These are phyloP conservation scores for Raphanus raphanistrum DNA, from an alignment of 345 rosid genomes.

Conservation along the genomic window DNA sequence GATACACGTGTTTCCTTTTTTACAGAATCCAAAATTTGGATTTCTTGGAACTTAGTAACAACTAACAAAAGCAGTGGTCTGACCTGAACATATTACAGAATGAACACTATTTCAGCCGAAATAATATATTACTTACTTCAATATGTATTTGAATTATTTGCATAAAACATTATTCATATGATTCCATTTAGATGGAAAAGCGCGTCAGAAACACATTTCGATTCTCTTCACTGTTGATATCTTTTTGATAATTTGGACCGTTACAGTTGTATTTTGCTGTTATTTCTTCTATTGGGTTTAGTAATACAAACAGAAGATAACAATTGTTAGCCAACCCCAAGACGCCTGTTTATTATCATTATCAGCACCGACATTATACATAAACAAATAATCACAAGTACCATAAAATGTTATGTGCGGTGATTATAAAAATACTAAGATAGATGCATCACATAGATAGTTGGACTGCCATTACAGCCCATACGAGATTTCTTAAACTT, in stretches of 20 bases:
- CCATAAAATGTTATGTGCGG: constrained; percentile 10
- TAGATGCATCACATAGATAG: constrained; percentile 16
- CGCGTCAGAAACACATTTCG: constrained; percentile 16
- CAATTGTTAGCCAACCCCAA: constrained; percentile 33
- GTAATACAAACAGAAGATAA: constrained; percentile 21
- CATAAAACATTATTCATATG: not conserved
- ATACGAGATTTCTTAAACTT: constrained; percentile 19
- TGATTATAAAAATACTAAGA: constrained; percentile 18
- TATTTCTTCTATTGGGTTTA: constrained; percentile 7
- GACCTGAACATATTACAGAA: not conserved
- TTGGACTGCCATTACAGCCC: constrained; percentile 15
- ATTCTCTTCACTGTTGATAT: constrained; percentile 21
- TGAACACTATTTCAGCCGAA: not conserved
- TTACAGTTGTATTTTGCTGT: constrained; percentile 36
- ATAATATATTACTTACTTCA: not conserved
- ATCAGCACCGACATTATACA: constrained; percentile 35
- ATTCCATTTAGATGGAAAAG: not conserved
- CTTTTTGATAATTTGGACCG: constrained; percentile 23
- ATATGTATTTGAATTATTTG: not conserved
- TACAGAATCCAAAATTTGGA: not conserved
- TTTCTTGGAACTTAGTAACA: not conserved
- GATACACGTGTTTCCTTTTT: not conserved
- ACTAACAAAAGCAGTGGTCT: not conserved
- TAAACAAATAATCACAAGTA: constrained; percentile 11
- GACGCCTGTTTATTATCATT: constrained; percentile 21